phyloP scores from a whole-genome alignment of 176 grass and related monocot species.

The Dactylis glomerata region DNA sequence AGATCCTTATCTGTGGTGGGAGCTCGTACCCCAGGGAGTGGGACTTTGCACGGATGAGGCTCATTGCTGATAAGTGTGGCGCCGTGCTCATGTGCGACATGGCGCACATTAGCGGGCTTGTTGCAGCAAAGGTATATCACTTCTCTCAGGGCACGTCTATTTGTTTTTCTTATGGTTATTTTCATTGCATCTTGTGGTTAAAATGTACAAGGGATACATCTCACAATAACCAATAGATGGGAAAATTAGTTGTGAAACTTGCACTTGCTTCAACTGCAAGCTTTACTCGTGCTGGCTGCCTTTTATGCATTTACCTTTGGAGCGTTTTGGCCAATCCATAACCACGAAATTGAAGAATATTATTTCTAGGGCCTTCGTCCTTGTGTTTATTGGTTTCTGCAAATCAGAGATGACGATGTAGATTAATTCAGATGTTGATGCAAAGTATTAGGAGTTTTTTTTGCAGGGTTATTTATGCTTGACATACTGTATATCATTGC shows the following conservation, averaged over 20 bases:
- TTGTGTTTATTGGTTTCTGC: background rate
- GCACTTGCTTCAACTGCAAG: background rate
- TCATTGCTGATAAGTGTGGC: slow-evolving; percentile 82
- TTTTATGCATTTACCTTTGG: background rate
- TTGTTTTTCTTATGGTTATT: background rate
- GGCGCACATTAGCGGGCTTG: slow-evolving; percentile 96
- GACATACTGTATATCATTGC: background rate
- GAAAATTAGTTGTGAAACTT: background rate
- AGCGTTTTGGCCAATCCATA: background rate
- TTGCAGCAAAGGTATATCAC: slow-evolving; percentile 75
- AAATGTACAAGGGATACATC: background rate
- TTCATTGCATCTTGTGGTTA: background rate
- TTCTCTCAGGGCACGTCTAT: background rate
- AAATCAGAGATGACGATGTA: background rate
- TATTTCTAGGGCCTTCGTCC: background rate
- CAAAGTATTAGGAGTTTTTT: background rate
- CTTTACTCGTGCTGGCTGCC: background rate
- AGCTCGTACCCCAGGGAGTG: slow-evolving; percentile 96
- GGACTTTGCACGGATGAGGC: slow-evolving; percentile 76
- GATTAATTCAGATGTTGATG: background rate
- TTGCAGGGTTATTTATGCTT: background rate
- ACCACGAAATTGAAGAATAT: background rate
- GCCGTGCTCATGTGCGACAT: slow-evolving; percentile 96
- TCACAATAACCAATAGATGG: background rate
- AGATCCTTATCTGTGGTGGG: slow-evolving; percentile 93